A percentile compares a stretch with the other conserved stretches of the same genome.
Conservation (phyloP, 2,329 filamentous ascomycete species). For the Pseudomassariella vexata region DNA sequence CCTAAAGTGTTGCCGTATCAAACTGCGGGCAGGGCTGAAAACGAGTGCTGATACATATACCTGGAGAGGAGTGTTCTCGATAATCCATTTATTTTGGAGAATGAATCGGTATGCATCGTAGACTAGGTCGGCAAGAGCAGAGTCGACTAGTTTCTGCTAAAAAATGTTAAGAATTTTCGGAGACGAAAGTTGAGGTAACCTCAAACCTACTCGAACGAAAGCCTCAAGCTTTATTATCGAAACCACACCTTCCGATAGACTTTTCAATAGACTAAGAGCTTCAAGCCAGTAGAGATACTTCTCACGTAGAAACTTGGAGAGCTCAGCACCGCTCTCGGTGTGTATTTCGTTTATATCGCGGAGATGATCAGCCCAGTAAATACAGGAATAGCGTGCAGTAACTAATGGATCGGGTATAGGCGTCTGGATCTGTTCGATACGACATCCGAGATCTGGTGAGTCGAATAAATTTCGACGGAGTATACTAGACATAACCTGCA, state of each 20-base stretch:
- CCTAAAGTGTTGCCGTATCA: constrained; percentile 11
- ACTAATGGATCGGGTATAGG: constrained; percentile 20
- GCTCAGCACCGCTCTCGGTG: too few species aligned
- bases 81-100: constrained; percentile 6
- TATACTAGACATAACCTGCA: constrained; percentile 20
- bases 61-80: constrained; percentile 25
- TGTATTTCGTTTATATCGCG: constrained; percentile 16
- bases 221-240: constrained; percentile 15
- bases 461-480: constrained; percentile 30
- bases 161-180: too few species aligned
- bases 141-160: too few species aligned
- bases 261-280: constrained; percentile 27
- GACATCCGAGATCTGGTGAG: constrained; percentile 15
- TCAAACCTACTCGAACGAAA: too few species aligned
- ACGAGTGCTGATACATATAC: constrained; percentile 26
- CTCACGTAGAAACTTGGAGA: constrained; percentile 26
- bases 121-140: constrained; percentile 10
- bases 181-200: too few species aligned
- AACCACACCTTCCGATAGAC: constrained; percentile 16
- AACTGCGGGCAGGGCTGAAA: constrained; percentile 22
- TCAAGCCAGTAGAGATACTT: constrained; percentile 38
- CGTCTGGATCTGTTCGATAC: constrained; percentile 13
- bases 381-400: constrained; percentile 22
- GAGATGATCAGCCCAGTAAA: constrained; percentile 29
- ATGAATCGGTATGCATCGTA: constrained; percentile 25